phyloP scores from a whole-genome alignment of 1,284 basidiomycete species.

The Ceratorhiza oryzae-sativae region DNA sequence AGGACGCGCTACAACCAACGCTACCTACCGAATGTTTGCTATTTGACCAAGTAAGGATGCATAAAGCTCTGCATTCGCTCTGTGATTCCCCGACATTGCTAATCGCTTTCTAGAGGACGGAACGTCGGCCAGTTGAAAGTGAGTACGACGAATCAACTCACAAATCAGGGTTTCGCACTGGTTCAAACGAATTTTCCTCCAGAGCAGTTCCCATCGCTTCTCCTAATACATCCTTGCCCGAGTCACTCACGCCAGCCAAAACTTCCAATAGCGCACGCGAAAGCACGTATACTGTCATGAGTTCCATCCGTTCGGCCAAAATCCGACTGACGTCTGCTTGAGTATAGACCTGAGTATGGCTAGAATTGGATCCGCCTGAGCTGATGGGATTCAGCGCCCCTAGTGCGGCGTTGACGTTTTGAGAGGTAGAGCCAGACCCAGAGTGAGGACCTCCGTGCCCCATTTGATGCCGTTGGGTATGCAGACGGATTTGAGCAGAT shows the following conservation, averaged over 20 bases:
- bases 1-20: slow-evolving; percentile 12
- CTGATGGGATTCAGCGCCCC: slow-evolving; percentile 15
- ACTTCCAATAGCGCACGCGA: slow-evolving; percentile 84
- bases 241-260: slow-evolving; percentile 62
- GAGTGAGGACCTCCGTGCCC: slow-evolving; percentile 53
- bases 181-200: slow-evolving; percentile 87
- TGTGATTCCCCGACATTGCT: slow-evolving; percentile 73
- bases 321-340: slow-evolving; percentile 60
- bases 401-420: slow-evolving; percentile 1
- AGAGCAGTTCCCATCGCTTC: slow-evolving; percentile 78
- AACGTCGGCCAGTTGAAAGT: background rate
- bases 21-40: slow-evolving; percentile 71
- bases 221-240: slow-evolving; percentile 73
- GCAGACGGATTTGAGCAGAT: slow-evolving; percentile 45
- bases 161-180: slow-evolving; percentile 71
- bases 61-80: slow-evolving; percentile 80
- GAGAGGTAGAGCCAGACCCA: slow-evolving; percentile 45
- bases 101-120: slow-evolving; percentile 56
- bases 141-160: slow-evolving; percentile 42
- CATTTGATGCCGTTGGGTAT: slow-evolving; percentile 43
- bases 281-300: slow-evolving; percentile 76
- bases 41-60: slow-evolving; percentile 83
- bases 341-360: slow-evolving; percentile 30
- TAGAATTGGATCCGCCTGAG: background rate
- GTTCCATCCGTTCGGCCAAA: slow-evolving; percentile 11